A percentile compares a stretch with the other conserved stretches of the same genome.
These are phyloP conservation scores for Penicillium cinerascens DNA, from an alignment of 495 filamentous ascomycete species.

Conservation along the genomic window DNA sequence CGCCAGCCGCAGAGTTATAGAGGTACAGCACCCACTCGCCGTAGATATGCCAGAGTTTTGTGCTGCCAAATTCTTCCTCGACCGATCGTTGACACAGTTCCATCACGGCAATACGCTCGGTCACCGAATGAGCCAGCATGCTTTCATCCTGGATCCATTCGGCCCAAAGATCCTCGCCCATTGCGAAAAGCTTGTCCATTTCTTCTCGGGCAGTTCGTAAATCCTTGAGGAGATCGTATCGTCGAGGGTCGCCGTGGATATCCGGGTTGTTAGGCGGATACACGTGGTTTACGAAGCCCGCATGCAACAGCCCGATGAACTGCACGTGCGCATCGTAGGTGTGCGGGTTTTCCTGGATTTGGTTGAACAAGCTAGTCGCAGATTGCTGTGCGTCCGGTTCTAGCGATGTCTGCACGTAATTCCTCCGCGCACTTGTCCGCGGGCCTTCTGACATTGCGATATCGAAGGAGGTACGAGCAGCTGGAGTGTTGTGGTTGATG, in stretches of 20 bases:
- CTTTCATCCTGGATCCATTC: conserved; percentile 64
- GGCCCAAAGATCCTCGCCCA: conserved; percentile 63
- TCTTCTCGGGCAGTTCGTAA: conserved; percentile 59
- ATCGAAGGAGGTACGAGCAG: conserved; percentile 52
- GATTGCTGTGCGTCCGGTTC: conserved; percentile 50
- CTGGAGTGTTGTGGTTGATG: conserved; percentile 49
- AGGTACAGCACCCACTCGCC: conserved; percentile 81
- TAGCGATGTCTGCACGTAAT: conserved; percentile 49
- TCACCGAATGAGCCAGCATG: conserved; percentile 55
- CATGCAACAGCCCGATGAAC: conserved; percentile 62
- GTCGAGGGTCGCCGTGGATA: conserved; percentile 42
- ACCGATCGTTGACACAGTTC: conserved; percentile 80
- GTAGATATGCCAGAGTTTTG: conserved; percentile 83
- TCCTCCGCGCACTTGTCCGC: conserved; percentile 44
- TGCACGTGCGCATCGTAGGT: conserved; percentile 62
- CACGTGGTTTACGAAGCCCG: conserved; percentile 57
- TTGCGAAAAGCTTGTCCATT: conserved; percentile 63
- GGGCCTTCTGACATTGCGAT: conserved; percentile 55
- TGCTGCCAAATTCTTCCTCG: conserved; percentile 75
- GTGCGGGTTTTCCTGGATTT: conserved; percentile 59
- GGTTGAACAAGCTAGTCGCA: conserved; percentile 50
- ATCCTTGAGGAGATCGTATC: conserved; percentile 59
- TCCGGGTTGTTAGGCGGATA: conserved; percentile 46
- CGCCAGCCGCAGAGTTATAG: conserved; percentile 58
- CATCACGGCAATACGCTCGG: conserved; percentile 71